Base-by-base conservation (phyloP, 108 stramenopile species). In the Fragilaria crotonensis region DNA sequence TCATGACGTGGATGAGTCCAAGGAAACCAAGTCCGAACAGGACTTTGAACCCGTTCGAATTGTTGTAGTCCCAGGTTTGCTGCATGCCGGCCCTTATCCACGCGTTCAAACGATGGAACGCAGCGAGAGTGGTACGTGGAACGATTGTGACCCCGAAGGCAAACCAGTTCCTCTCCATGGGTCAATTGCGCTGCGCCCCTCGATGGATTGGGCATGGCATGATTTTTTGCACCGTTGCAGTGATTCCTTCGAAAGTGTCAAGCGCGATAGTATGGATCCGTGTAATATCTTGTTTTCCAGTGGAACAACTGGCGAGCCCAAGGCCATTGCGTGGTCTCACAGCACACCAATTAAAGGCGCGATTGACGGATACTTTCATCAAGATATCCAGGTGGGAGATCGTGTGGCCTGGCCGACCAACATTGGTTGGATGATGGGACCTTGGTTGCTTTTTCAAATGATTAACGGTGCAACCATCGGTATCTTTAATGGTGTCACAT, bases 341-440 rank as follows among this genome's bases (percentile, higher is more conserved):
- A 54, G 52, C 30, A 71, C 70, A 11, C 70, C 70, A 7, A 71
- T 71, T 44, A 71, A 71, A 50, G 29, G 63, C 59, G 70, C 70
- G 18, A 25, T 71, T 11, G 70, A 71, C 64, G 70, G 70, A 22
- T 59, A 65, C 29, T 71, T 59, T 48, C 70, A 71, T 46, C 70
- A 71, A 25, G 70, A 71, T 27, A 71, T 71, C 28, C 33, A 71
- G 48, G 32, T 65, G 17, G 70, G 63, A 17, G 70, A 71, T 60
- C 47, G 63, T 32, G 70, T 65, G 26, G 63, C 59, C 22, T 71
- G 70, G 70, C 70, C 70, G 17, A 71, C 70, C 28, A 64, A 64
- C 48, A 54, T 71, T 45, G 70, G 70, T 26, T 71, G 70, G 70
- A 71, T 71, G 70, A 71, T 71, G 70, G 70, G 70, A 19, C 70